phyloP scores from a whole-genome alignment of 1,284 basidiomycete species.

The Takashimella tepidaria region DNA sequence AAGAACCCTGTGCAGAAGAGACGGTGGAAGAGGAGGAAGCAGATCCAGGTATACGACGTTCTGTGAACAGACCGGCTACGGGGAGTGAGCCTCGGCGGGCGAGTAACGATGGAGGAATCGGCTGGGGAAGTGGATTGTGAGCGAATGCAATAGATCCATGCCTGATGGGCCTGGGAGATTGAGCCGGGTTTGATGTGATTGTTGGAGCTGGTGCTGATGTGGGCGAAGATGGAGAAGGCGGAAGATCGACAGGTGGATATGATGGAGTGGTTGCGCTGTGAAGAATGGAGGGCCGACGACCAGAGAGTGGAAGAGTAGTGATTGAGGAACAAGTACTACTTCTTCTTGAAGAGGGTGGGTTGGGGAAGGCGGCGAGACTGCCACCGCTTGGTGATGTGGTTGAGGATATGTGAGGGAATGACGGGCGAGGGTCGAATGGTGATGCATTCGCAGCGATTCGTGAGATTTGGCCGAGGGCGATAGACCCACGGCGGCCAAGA shows the following conservation, averaged over 20 bases:
- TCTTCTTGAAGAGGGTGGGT: slow-evolving; percentile 9
- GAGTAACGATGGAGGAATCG: slow-evolving; percentile 27
- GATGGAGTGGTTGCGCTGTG: slow-evolving; percentile 10
- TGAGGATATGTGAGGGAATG: neutral
- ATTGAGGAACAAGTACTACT: slow-evolving; percentile 17
- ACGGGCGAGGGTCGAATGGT: neutral
- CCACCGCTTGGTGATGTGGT: neutral
- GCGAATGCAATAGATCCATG: slow-evolving; percentile 19
- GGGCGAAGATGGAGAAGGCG: neutral
- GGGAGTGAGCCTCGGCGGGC: slow-evolving; percentile 22
- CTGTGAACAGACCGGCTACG: slow-evolving; percentile 14
- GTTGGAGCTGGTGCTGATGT: neutral
- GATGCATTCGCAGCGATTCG: slow-evolving; percentile 2
- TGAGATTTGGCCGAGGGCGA: slow-evolving; percentile 13
- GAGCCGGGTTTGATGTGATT: neutral
- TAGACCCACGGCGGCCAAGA: slow-evolving; percentile 10
- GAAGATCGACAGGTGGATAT: neutral
- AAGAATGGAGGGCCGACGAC: slow-evolving; percentile 14
- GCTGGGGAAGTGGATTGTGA: slow-evolving; percentile 18
- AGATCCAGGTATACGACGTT: slow-evolving; percentile 8
- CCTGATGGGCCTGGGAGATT: neutral
- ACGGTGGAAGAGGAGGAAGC: slow-evolving; percentile 6
- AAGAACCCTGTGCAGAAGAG: neutral
- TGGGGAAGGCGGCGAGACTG: neutral
- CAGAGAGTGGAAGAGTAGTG: slow-evolving; percentile 12